A percentile compares a stretch with the other conserved stretches of the same genome.
Conservation (phyloP, 1,139 yeast genomes). For the Hemisphaericaspora subhashii region DNA sequence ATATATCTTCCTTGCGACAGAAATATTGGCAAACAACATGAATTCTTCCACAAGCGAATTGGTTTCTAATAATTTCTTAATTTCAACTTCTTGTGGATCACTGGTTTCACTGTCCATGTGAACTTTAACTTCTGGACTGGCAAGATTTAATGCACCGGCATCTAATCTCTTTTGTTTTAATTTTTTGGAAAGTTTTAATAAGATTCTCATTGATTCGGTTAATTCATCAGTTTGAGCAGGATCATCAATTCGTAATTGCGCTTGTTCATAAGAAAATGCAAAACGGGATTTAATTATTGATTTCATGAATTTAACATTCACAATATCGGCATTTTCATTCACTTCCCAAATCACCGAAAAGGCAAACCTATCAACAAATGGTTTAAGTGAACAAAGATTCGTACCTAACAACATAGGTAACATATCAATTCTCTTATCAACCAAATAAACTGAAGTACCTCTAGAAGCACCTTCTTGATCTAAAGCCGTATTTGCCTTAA, state of each 20-base stretch:
- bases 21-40: slow-evolving; percentile 95
- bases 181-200: slow-evolving; percentile 74
- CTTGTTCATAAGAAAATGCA: slow-evolving; percentile 93
- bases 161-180: slow-evolving; percentile 83
- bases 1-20: slow-evolving; percentile 90
- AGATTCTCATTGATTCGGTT: slow-evolving; percentile 84
- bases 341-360: slow-evolving; percentile 96
- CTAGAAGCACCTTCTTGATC: slow-evolving; percentile 97
- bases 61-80: slow-evolving; percentile 83
- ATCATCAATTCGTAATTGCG: slow-evolving; percentile 91
- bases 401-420: slow-evolving; percentile 94
- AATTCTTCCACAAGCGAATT: slow-evolving; percentile 97
- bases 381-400: slow-evolving; percentile 90
- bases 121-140: slow-evolving; percentile 97
- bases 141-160: slow-evolving; percentile 95
- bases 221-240: slow-evolving; percentile 73
- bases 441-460: slow-evolving; percentile 95
- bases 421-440: slow-evolving; percentile 99
- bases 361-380: slow-evolving; percentile 94
- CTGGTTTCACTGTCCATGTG: slow-evolving; percentile 97
- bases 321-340: slow-evolving; percentile 81
- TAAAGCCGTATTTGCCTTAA: slow-evolving; percentile 85
- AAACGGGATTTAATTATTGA: slow-evolving; percentile 89
- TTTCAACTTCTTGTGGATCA: slow-evolving; percentile 95
- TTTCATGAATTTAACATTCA: slow-evolving; percentile 79